These are phyloP conservation scores for Picochlorum sp. DNA, from an alignment of 139 green algal genomes.

Conservation along the genomic window DNA sequence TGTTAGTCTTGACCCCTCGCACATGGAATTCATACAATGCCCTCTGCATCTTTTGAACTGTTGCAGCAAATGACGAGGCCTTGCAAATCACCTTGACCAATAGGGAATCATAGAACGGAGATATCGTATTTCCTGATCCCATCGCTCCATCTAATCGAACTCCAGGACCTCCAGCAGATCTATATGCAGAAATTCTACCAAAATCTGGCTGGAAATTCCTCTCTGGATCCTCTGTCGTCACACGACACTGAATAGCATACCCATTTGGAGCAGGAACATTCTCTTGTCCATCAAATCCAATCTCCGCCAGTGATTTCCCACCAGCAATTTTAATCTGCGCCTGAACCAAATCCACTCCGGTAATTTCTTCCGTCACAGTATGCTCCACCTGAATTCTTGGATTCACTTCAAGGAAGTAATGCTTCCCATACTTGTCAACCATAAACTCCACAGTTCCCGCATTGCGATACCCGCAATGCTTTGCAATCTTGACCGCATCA, in stretches of 20 bases:
- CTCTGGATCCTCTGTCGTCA: conserved; percentile 88
- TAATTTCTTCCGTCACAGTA: conserved; percentile 95
- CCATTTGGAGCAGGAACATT: conserved; percentile 56
- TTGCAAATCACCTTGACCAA: conserved; percentile 78
- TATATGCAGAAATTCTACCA: conserved; percentile 70
- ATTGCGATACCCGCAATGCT: conserved; percentile 73
- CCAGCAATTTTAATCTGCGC: conserved; percentile 84
- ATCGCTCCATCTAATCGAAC: conserved; percentile 84
- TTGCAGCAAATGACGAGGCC: conserved; percentile 57
- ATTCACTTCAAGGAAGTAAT: conserved; percentile 99
- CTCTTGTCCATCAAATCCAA: conserved; percentile 61
- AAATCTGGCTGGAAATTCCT: conserved; percentile 86
- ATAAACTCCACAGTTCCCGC: conserved; percentile 98
- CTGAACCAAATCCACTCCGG: conserved; percentile 87
- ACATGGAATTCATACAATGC: conserved; percentile 85
- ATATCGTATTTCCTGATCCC: conserved; percentile 67
- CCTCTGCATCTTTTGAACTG: conserved; percentile 80
- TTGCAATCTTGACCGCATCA: conserved; percentile 67
- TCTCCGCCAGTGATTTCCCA: conserved; percentile 62
- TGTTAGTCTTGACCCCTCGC: conserved; percentile 91
- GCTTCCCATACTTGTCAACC: conserved; percentile 78
- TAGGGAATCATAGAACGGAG: conserved; percentile 81
- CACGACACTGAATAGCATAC: conserved; percentile 88
- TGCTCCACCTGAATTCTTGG: conserved; percentile 95
- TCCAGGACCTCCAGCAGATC: conserved; percentile 72